A percentile compares a stretch with the other conserved stretches of the same genome.
Evolutionary conservation across 169 alveolate genomes (phyloP).

Genomic region (Theileria luwenshuni): DNA sequence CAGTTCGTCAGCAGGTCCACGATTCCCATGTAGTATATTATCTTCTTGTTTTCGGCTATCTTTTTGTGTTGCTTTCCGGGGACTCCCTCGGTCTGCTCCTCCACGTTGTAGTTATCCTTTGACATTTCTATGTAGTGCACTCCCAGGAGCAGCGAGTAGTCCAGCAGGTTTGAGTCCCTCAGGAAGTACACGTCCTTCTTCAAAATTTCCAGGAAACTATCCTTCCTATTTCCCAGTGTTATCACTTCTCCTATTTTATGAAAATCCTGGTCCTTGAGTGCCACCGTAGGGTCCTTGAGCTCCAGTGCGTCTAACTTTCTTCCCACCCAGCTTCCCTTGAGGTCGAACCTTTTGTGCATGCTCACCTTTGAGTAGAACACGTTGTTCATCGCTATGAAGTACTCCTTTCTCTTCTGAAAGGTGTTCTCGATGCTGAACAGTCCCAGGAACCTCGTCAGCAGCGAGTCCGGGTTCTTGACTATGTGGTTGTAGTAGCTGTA

Average conservation of each 20-base stretch:
- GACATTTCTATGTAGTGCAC: slow-evolving; percentile 77
- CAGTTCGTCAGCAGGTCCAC: slow-evolving; percentile 76
- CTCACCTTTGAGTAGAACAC: slow-evolving; percentile 92
- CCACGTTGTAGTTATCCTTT: slow-evolving; percentile 69
- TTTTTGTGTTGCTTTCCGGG: slow-evolving; percentile 25
- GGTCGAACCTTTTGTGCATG: slow-evolving; percentile 87
- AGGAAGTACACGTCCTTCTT: slow-evolving; percentile 83
- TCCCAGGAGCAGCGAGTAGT: slow-evolving; percentile 91
- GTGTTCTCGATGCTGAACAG: slow-evolving; percentile 42
- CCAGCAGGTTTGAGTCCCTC: slow-evolving; percentile 80
- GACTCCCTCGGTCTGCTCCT: slow-evolving; percentile 24
- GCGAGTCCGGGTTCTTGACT: slow-evolving; percentile 23
- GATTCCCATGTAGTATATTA: slow-evolving; percentile 71
- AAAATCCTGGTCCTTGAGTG: slow-evolving; percentile 88
- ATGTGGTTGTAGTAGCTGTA: slow-evolving; percentile 45
- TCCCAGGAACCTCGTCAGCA: slow-evolving; percentile 53
- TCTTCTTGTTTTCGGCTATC: slow-evolving; percentile 53
- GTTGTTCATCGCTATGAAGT: slow-evolving; percentile 96
- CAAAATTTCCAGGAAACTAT: slow-evolving; percentile 72
- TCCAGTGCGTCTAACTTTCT: slow-evolving; percentile 80
- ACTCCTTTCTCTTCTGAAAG: slow-evolving; percentile 33
- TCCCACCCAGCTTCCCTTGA: slow-evolving; percentile 91
- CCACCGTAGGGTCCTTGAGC: slow-evolving; percentile 84
- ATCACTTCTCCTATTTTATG: slow-evolving; percentile 74
- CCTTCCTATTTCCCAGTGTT: slow-evolving; percentile 72